Evolutionary conservation across 2,329 filamentous ascomycete species (phyloP).

Genomic region (Ceratocystis colombiana): DNA sequence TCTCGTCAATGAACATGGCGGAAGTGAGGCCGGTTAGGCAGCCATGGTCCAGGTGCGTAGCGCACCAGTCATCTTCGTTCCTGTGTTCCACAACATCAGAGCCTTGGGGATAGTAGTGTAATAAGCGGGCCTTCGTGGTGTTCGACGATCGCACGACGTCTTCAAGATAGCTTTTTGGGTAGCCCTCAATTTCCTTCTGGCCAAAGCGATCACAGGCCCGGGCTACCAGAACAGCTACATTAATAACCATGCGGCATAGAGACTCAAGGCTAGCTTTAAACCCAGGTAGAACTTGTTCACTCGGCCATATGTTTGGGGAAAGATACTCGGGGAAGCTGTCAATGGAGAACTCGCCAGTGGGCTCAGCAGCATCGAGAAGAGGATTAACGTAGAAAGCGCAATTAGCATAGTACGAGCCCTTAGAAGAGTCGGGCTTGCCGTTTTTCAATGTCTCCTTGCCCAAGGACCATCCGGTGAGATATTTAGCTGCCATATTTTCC

Average conservation of each 20-base stretch:
- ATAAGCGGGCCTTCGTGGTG: slow-evolving; percentile 78
- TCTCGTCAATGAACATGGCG: slow-evolving; percentile 91
- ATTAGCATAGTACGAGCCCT: slow-evolving; percentile 78
- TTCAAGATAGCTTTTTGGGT: slow-evolving; percentile 70
- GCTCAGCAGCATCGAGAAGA: slow-evolving; percentile 50
- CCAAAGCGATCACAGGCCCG: slow-evolving; percentile 84
- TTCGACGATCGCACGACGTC: slow-evolving; percentile 74
- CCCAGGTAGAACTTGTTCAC: slow-evolving; percentile 55
- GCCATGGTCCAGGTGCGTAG: slow-evolving; percentile 80
- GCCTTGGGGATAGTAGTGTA: slow-evolving; percentile 79
- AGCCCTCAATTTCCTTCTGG: slow-evolving; percentile 63
- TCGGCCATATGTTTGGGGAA: slow-evolving; percentile 81
- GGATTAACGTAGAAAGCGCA: slow-evolving; percentile 66
- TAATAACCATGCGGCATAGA: slow-evolving; percentile 76
- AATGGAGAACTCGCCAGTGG: slow-evolving; percentile 47
- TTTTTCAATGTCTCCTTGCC: slow-evolving; percentile 74
- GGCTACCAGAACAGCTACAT: slow-evolving; percentile 79
- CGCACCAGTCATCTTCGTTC: slow-evolving; percentile 84
- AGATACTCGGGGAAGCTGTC: slow-evolving; percentile 77
- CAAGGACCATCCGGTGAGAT: slow-evolving; percentile 65
- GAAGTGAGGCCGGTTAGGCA: slow-evolving; percentile 89
- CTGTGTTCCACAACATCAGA: slow-evolving; percentile 33
- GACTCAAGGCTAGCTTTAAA: slow-evolving; percentile 64
- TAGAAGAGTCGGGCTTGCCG: slow-evolving; percentile 66
- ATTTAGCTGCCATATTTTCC: slow-evolving; percentile 51